phyloP scores from a whole-genome alignment of 2,329 filamentous ascomycete genomes.

The Xylaria multiplex region DNA sequence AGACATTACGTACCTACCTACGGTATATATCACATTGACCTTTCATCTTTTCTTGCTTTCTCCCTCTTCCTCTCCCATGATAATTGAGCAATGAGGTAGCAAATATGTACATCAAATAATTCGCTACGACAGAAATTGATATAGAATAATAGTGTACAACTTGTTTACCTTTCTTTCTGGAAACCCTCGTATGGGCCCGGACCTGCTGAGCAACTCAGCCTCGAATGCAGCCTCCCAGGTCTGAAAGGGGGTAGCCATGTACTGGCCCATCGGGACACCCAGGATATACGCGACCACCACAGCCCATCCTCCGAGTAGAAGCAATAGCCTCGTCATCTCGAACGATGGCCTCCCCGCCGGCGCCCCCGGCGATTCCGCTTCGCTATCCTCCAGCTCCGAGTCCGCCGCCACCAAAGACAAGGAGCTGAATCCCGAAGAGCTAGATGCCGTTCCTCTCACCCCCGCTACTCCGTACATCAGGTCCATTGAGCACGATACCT shows the following conservation, averaged over 20 bases:
- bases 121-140: constrained; percentile 22
- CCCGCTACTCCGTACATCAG: constrained; percentile 68
- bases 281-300: constrained; percentile 83
- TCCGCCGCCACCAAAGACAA: constrained; percentile 38
- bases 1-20: too few relatives aligned
- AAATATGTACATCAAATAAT: constrained; percentile 24
- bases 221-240: constrained; percentile 50
- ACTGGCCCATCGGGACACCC: constrained; percentile 89
- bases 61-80: not conserved
- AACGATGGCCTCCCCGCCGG: constrained; percentile 67
- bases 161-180: not conserved
- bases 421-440: constrained; percentile 43
- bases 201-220: constrained; percentile 17
- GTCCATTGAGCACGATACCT: constrained; percentile 66
- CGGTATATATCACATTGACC: not conserved
- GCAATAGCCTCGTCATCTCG: constrained; percentile 63
- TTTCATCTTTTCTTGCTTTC: not conserved
- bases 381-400: constrained; percentile 40
- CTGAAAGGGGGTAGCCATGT: constrained; percentile 67
- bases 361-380: constrained; percentile 51
- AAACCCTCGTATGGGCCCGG: constrained; percentile 13
- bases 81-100: not conserved
- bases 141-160: not conserved
- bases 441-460: constrained; percentile 50
- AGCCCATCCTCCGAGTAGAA: constrained; percentile 61